Conservation (phyloP, 108 stramenopile species). For the Bacterosira constricta region DNA sequence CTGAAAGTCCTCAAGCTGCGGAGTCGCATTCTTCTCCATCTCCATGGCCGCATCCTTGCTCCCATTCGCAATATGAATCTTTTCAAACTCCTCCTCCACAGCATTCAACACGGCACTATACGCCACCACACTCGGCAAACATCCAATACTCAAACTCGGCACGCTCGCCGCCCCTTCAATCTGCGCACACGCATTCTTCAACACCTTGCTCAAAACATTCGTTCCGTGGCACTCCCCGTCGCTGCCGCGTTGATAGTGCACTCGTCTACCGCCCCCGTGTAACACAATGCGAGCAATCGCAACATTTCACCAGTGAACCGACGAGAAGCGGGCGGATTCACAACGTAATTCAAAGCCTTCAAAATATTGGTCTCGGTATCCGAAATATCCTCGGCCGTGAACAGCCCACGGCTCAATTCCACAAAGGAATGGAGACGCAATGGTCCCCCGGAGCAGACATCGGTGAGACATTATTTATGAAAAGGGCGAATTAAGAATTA, state of each 20-base stretch:
- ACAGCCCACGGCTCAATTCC: conserved; percentile 64
- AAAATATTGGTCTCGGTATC: conserved; percentile 63
- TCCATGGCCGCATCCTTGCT: conserved; percentile 4
- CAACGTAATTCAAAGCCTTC: conserved; percentile 53
- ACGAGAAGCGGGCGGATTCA: conserved; percentile 62
- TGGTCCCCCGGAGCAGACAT: too few relatives aligned
- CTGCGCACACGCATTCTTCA: conserved; percentile 30
- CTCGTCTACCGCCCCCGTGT: neutral
- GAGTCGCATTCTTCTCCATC: conserved; percentile 11
- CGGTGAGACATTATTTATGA: too few relatives aligned
- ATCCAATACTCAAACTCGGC: conserved; percentile 35
- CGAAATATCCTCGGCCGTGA: conserved; percentile 52
- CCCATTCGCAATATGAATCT: neutral
- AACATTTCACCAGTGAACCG: conserved; percentile 48
- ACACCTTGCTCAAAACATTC: conserved; percentile 4
- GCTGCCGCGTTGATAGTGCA: neutral
- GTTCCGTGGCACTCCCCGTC: neutral
- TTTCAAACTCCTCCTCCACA: conserved; percentile 47
- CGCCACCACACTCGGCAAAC: conserved; percentile 57
- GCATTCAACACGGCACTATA: conserved; percentile 68
- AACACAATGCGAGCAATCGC: conserved; percentile 25
- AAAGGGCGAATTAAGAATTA: too few relatives aligned
- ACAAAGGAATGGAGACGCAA: conserved; percentile 48
- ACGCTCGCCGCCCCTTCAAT: conserved; percentile 35
- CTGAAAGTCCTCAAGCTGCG: conserved; percentile 44